Conservation (phyloP, 257 asterid species). For the Sherardia arvensis region DNA sequence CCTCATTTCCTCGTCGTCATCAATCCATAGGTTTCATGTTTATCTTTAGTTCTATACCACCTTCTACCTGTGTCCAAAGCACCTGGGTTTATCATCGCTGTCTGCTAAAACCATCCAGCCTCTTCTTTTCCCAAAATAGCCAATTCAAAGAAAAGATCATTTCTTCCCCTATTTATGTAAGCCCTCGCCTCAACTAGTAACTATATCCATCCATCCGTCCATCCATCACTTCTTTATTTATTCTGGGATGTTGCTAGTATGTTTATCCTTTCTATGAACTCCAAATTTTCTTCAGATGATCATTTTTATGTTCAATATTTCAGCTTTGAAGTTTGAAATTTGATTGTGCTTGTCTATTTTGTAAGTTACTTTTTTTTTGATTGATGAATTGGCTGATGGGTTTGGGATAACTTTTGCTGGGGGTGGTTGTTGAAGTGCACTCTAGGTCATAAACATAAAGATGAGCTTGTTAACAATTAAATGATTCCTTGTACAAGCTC, state of each 20-base stretch:
- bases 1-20: background rate
- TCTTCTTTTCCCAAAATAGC: background rate
- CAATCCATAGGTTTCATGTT: background rate
- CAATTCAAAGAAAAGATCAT: background rate
- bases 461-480: background rate
- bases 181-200: slow-evolving; percentile 4
- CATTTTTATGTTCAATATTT: background rate
- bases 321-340: background rate
- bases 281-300: background rate
- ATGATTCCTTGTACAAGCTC: slow-evolving; percentile 11
- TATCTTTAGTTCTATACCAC: background rate
- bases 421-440: slow-evolving; percentile 3
- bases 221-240: background rate
- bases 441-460: background rate
- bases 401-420: slow-evolving; percentile 5
- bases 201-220: no score
- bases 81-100: slow-evolving; percentile 9
- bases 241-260: background rate
- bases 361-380: background rate
- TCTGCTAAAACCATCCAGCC: background rate
- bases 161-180: slow-evolving; percentile 8
- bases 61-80: background rate
- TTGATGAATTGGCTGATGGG: slow-evolving; percentile 14
- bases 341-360: background rate
- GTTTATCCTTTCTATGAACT: background rate